These are phyloP conservation scores for Carpinus viminea DNA, from an alignment of 306 rosid species.

Conservation along the genomic window DNA sequence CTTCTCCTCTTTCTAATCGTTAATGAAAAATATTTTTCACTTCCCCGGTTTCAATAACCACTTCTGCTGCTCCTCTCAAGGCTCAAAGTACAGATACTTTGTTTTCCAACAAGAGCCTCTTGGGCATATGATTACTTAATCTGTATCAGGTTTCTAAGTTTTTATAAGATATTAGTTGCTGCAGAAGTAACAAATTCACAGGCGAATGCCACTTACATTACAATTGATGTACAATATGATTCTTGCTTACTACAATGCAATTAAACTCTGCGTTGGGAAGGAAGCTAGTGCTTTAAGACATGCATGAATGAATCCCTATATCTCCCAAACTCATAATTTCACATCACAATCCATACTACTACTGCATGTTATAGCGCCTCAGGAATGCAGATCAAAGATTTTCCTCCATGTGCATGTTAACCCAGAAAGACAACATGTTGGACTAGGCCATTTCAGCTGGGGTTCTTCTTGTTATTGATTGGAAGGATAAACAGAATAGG, in stretches of 20 bases:
- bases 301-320: not conserved
- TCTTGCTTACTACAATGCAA: not conserved
- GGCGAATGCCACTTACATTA: not conserved
- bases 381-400: not conserved
- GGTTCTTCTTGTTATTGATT: not conserved
- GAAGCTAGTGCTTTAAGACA: too few relatives aligned
- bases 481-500: conserved; percentile 4
- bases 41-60: too few relatives aligned
- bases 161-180: not conserved
- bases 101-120: too few relatives aligned
- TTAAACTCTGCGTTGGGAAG: not conserved
- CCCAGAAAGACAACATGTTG: not conserved
- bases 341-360: not conserved
- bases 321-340: not conserved
- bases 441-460: not conserved
- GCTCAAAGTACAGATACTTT: too few relatives aligned
- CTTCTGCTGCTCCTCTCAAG: too few relatives aligned
- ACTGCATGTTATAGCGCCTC: not conserved
- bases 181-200: not conserved
- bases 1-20: too few relatives aligned
- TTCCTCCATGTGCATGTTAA: not conserved
- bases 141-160: not conserved
- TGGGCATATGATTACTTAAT: too few relatives aligned
- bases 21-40: too few relatives aligned
- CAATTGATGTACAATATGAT: not conserved